Evolutionary conservation across 2,329 filamentous ascomycete species (phyloP).

Genomic region (Zalaria obscura): DNA sequence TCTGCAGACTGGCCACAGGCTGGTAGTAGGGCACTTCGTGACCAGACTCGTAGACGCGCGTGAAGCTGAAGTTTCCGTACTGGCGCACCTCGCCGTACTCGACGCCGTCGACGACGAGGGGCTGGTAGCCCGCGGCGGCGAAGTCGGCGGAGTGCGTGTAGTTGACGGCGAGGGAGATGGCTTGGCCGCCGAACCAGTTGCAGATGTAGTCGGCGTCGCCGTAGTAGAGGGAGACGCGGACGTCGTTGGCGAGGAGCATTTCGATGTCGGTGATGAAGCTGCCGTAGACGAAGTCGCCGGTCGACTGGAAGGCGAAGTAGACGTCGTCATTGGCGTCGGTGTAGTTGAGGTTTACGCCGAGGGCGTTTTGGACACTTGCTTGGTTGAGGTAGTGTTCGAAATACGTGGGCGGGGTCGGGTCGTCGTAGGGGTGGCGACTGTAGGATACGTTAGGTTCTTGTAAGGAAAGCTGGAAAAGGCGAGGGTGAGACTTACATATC

Average conservation of each 20-base stretch:
- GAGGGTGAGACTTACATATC: conserved; percentile 36
- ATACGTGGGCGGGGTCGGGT: conserved; percentile 47
- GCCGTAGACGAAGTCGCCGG: conserved; percentile 49
- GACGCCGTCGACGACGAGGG: conserved; percentile 19
- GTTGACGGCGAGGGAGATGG: conserved; percentile 29
- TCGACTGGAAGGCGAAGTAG: conserved; percentile 35
- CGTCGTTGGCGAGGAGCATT: conserved; percentile 24
- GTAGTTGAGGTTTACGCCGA: conserved; percentile 44
- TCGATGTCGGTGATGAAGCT: conserved; percentile 34
- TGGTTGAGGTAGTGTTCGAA: conserved; percentile 53
- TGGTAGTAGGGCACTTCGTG: conserved; percentile 29
- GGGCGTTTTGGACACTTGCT: conserved; percentile 38
- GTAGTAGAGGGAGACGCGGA: conserved; percentile 24
- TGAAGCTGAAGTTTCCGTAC: conserved; percentile 16
- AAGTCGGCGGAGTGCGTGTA: conserved; percentile 20
- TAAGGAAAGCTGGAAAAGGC: conserved; percentile 18
- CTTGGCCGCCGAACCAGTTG: conserved; percentile 40
- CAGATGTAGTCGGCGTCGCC: conserved; percentile 14
- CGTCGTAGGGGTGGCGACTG: conserved; percentile 30
- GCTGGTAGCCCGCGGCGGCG: conserved; percentile 14
- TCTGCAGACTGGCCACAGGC: conserved; percentile 17
- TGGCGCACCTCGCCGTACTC: conserved; percentile 25
- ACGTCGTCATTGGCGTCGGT: conserved; percentile 36
- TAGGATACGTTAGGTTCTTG: conserved; percentile 36
- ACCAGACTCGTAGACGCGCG: conserved; percentile 22